Percentiles rank a stretch among this genome's conserved stretches.
Conservation (phyloP, 2,329 filamentous ascomycete species). For the Apiospora saccharicola region DNA sequence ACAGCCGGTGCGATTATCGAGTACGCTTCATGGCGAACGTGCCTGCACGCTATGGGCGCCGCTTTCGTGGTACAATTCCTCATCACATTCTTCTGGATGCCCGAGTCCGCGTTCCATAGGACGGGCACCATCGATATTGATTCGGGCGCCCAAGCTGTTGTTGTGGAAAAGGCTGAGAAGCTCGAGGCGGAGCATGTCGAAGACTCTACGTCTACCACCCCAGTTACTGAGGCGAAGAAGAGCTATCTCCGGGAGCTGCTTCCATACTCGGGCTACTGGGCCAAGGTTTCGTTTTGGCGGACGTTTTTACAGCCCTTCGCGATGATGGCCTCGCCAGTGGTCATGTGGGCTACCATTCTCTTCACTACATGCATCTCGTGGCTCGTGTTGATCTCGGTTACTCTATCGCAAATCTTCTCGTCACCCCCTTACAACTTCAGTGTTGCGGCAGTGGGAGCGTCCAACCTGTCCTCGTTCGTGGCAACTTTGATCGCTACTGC, state of each 20-base stretch:
- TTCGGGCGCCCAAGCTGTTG: not conserved
- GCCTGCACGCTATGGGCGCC: conserved; percentile 17
- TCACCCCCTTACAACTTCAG: conserved; percentile 59
- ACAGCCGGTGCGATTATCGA: conserved; percentile 13
- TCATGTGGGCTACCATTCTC: conserved; percentile 57
- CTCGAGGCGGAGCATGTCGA: conserved; percentile 27
- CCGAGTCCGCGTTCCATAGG: conserved; percentile 57
- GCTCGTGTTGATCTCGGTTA: conserved; percentile 54
- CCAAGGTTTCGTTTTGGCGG: conserved; percentile 48
- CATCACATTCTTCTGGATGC: conserved; percentile 56
- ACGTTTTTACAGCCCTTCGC: conserved; percentile 53
- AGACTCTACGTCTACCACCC: not conserved
- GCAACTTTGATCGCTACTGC: conserved; percentile 54
- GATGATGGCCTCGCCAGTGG: conserved; percentile 58
- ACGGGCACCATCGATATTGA: conserved; percentile 10
- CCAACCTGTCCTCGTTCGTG: conserved; percentile 58
- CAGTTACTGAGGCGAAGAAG: conserved; percentile 42
- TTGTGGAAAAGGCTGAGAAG: not conserved
- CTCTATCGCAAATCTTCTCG: conserved; percentile 58
- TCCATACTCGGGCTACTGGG: conserved; percentile 47
- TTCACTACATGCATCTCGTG: conserved; percentile 53
- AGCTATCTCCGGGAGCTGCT: conserved; percentile 44
- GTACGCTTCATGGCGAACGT: conserved; percentile 14
- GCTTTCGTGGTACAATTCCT: conserved; percentile 50
- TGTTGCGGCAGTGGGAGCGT: conserved; percentile 56